Evolutionary conservation across 768 basidiomycete genomes (phyloP).

Genomic region (Amanita inopinata): DNA sequence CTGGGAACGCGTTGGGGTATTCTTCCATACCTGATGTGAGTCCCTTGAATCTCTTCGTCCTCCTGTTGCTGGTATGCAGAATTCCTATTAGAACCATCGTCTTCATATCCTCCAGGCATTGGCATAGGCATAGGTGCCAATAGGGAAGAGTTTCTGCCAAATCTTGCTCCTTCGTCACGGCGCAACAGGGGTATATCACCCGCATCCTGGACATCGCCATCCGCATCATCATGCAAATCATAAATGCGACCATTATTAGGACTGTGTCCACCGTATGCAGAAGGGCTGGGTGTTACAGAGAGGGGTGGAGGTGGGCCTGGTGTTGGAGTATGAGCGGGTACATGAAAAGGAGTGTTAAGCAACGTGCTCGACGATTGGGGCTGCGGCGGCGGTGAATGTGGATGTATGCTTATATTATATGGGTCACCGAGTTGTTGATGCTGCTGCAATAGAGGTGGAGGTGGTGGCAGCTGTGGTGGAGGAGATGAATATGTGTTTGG

Average conservation of each 20-base stretch:
- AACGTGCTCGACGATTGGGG: slow-evolving; percentile 9
- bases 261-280: slow-evolving; percentile 6
- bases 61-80: slow-evolving; percentile 16
- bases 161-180: slow-evolving; percentile 22
- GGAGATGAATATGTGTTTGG: slow-evolving; percentile 19
- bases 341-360: slow-evolving; percentile 9
- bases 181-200: slow-evolving; percentile 63
- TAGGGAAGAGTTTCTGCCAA: slow-evolving; percentile 13
- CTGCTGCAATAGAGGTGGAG: slow-evolving; percentile 14
- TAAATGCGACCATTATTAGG: slow-evolving; percentile 19
- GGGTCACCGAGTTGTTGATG: slow-evolving; percentile 6
- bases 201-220: slow-evolving; percentile 35
- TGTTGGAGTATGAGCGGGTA: slow-evolving; percentile 10
- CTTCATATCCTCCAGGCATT: slow-evolving; percentile 36
- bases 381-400: slow-evolving; percentile 15
- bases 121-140: slow-evolving; percentile 17
- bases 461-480: slow-evolving; percentile 16
- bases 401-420: not conserved
- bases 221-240: slow-evolving; percentile 32
- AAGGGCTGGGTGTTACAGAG: slow-evolving; percentile 6
- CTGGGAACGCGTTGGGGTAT: slow-evolving; percentile 88
- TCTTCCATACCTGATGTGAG: slow-evolving; percentile 76
- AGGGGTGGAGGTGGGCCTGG: slow-evolving; percentile 13
- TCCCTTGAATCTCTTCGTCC: slow-evolving; percentile 19
- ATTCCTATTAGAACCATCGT: slow-evolving; percentile 16